These are phyloP conservation scores for Chlamydomonas eustigma DNA, from an alignment of 139 green algal genomes.

Conservation along the genomic window DNA sequence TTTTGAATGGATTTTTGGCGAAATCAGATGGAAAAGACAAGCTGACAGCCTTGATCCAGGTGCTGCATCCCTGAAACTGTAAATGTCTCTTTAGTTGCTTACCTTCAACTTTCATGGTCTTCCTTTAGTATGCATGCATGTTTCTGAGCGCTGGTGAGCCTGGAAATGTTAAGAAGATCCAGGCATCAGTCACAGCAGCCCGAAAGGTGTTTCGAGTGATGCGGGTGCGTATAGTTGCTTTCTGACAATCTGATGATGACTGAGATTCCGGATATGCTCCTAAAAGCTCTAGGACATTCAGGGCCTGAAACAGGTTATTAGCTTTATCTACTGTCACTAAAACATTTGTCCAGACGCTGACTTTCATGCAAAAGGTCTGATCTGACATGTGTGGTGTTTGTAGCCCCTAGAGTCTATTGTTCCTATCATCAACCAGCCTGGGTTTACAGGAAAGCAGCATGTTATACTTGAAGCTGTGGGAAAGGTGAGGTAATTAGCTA, in stretches of 20 bases:
- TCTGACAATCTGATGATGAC: too few relatives aligned
- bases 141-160: constrained; percentile 80
- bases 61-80: too few relatives aligned
- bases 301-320: background rate
- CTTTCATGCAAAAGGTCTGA: too few relatives aligned
- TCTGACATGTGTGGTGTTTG: too few relatives aligned
- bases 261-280: too few relatives aligned
- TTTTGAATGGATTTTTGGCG: constrained; percentile 75
- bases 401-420: constrained; percentile 75
- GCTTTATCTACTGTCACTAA: background rate
- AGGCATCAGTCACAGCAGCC: constrained; percentile 79
- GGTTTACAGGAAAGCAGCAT: constrained; percentile 59
- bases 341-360: background rate
- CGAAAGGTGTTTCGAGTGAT: constrained; percentile 90
- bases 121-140: constrained; percentile 90
- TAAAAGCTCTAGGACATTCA: too few relatives aligned
- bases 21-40: constrained; percentile 94
- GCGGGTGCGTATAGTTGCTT: constrained; percentile 41
- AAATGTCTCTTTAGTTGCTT: too few relatives aligned
- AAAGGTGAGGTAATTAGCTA: constrained; percentile 3
- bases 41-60: constrained; percentile 84
- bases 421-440: constrained; percentile 66
- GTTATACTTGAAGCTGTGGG: constrained; percentile 64
- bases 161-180: constrained; percentile 83
- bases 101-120: too few relatives aligned